A percentile compares a stretch with the other conserved stretches of the same genome.
Conservation (phyloP, 768 basidiomycete genomes). For the Saitozyma sp. region DNA sequence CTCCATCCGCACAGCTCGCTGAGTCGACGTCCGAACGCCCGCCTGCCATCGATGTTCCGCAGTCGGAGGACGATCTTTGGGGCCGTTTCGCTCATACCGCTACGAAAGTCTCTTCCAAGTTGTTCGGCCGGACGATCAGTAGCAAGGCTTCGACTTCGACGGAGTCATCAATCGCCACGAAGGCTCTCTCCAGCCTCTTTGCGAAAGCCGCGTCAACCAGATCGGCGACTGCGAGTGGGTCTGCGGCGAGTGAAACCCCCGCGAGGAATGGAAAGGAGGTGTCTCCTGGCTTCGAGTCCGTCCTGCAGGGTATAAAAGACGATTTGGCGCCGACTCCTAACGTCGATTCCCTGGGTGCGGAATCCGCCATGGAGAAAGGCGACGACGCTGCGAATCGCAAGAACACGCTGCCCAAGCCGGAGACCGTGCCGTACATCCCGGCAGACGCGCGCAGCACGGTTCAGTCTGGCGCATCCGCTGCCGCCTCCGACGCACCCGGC, state of each 20-base stretch:
- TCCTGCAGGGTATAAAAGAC: neutral
- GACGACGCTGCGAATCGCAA: constrained; percentile 5
- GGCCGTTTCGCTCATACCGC: too few species aligned
- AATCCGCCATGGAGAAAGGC: neutral
- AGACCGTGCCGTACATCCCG: constrained; percentile 78
- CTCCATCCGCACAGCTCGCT: too few species aligned
- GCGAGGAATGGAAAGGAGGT: neutral
- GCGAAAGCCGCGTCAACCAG: neutral
- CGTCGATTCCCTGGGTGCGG: neutral
- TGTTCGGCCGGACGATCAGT: constrained; percentile 22
- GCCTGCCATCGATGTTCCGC: too few species aligned
- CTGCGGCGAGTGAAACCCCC: neutral
- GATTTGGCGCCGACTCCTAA: neutral
- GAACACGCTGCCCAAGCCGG: constrained; percentile 46
- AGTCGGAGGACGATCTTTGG: too few species aligned
- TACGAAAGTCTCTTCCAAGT: too few species aligned
- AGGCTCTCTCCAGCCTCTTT: neutral
- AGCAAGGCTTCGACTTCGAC: neutral
- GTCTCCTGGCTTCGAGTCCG: neutral
- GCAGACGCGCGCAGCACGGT: constrained; percentile 47
- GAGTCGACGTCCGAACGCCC: too few species aligned
- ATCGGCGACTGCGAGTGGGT: neutral
- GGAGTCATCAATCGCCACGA: neutral
- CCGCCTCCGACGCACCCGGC: neutral
- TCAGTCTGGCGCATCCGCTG: neutral